Evolutionary conservation across 805 yeast genomes (phyloP), one percentile per base, ranked within the genome.

Genomic region (Jamesozyma hellenica): DNA sequence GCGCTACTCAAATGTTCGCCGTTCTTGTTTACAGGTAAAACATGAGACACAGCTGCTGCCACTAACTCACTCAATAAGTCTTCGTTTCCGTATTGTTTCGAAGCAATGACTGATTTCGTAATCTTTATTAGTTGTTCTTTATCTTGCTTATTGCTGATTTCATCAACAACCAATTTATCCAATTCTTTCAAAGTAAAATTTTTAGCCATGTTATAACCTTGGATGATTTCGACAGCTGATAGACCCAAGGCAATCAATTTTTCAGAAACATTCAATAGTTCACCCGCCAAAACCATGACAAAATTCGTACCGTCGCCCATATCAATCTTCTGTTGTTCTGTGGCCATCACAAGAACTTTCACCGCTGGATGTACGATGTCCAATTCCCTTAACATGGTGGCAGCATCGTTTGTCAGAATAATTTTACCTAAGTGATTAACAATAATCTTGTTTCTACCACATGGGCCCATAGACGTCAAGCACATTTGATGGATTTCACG

Each of bases 281-380:
- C 97, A 40, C 97, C 97, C 19, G 96, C 96, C 45, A 92, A 72
- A 28, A 90, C 76, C 50, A 92, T 74, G 32, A 92, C 97, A 46
- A 88, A 73, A 63, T 90, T 92, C 18, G 96, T 84, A 54, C 84
- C 85, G 64, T 92, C 98, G 44, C 98, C 98, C 86, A 90, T 82
- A 68, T 90, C 98, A 51, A 77, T 74, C 61, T 92, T 95, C 66
- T 92, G 98, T 67, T 92, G 98, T 60, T 90, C 84, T 12, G 94
- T 78, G 16, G 97, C 95, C 96, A 87, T 87, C 40, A 90, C 92
- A 46, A 92, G 73, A 35, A 92, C 77, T 63, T 90, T 92, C 10
- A 92, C 98, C 3, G 96, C 97, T 5, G 98, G 98, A 60, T 90
- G 97, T 35, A 92, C 87, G 49, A 90, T 86, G 46, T 90, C 96